Evolutionary conservation across 768 basidiomycete species (phyloP), one percentile per base, ranked within the genome.

Genomic region (Leccinum broughii): DNA sequence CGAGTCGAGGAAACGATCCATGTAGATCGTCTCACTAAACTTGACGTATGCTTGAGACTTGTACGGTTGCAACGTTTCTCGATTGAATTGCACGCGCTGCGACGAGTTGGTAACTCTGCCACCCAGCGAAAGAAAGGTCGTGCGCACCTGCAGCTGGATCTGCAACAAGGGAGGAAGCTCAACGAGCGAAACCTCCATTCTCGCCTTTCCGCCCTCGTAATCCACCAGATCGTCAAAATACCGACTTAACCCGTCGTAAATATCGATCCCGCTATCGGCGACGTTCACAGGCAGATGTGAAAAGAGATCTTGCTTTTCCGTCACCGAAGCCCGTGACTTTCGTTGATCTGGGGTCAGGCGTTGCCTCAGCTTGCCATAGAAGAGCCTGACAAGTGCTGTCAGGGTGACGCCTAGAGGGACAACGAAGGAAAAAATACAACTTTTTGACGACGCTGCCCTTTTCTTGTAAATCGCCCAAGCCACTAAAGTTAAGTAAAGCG

Each of bases 11-110:
- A 95, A 99, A 14, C 97, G 88, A 73, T 97, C 95, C 84, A 98
- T 86, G 69, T 85, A 88, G 14, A 99, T 80, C 10, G 85, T 90
- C 73, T 95, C 91, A 17, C 82, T 86, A 70, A 96, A 97, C 67
- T 88, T 90, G 64, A 99, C 89, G 72, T 94, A 96, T 4, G 93
- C 94, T 69, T 99, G 96, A 6, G 92, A 94, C 74, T 99, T 99
- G 80, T 92, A 94, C 15, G 94, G 88, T 64, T 95, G 91, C 57
- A 93, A 81, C 1, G 90, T 93, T 65, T 93, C 89, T 9, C 93
- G 85, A 70, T 98, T 93, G 77, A 94, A 98, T 81, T 96, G 94
- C 4, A 94, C 95, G 59, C 95, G 80, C 93, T 95, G 65, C 20
- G 24, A 54, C 52, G 51, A 62, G 55, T 65, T 13, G 46, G 55